Evolutionary conservation across 768 basidiomycete species (phyloP), one percentile per base, ranked within the genome.

Genomic region (Amanita pallidorosea): DNA sequence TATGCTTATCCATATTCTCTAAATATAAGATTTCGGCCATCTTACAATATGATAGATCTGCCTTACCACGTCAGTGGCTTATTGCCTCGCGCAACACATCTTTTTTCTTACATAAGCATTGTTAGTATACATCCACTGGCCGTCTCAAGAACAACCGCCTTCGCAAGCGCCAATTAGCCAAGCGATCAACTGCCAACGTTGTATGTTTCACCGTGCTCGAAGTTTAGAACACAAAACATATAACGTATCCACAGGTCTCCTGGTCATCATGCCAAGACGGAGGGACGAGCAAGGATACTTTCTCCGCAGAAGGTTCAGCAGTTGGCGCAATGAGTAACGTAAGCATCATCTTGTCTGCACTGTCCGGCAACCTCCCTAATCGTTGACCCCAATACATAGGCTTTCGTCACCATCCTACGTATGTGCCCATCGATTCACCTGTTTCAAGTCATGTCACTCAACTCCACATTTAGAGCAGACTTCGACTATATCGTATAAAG

Each of bases 61-160:
- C 38, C 11, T 40, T 38, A 20, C 44, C 25, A 36, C n/a, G 31
- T 34, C 25, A 22, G 44, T 38, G 13, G 6, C n/a, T 11, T 41
- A 2, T 27, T 31, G 13, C 12, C 18, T 23, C 7, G 6, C 11
- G 27, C 1, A 8, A 3, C 18, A 47, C 0, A 3, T 18, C 11
- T 1, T 12, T n/a, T 6, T 7, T 15, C 31, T 27, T 47, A 33
- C 23, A 31, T 7, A 13, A 45, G 13, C 7, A 11, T 47, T 35
- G 12, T 18, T 47, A 81, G 80, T 83, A 83, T 56, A 73, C 76
- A 12, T 69, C 79, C 15, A 70, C 73, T 53, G 79, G 79, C 6
- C 68, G 73, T 43, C 59, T 79, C 46, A 77, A 72, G 55, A 72
- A 74, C 2, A 64, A 27, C 12, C 44, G 23, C 18, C 25, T 27